These are phyloP conservation scores for Metarhizium sp. DNA, from an alignment of 2,329 filamentous ascomycete genomes.

Conservation along the genomic window DNA sequence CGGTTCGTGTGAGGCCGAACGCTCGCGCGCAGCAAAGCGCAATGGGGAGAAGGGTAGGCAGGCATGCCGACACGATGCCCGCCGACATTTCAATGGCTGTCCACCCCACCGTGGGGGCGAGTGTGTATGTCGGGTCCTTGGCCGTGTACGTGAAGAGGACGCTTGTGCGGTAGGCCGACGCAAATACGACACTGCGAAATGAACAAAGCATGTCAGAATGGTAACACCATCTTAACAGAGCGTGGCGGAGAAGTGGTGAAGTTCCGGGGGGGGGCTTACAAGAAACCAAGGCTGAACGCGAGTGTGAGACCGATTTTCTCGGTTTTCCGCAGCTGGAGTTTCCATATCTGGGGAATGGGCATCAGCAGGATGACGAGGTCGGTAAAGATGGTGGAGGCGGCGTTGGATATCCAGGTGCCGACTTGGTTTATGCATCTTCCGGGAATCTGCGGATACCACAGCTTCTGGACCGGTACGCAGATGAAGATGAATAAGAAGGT, in stretches of 20 bases:
- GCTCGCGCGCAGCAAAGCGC: conserved; percentile 26
- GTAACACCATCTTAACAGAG: no score
- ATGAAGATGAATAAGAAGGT: conserved; percentile 42
- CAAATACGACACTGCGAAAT: conserved; percentile 32
- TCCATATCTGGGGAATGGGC: conserved; percentile 36
- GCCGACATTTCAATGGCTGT: conserved; percentile 38
- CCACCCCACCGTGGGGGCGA: conserved; percentile 37
- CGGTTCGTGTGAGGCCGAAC: conserved; percentile 27
- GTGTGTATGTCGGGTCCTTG: conserved; percentile 34
- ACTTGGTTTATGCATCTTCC: conserved; percentile 40
- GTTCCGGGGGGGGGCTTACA: conserved; percentile 22
- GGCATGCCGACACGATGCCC: conserved; percentile 43
- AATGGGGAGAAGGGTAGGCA: conserved; percentile 41
- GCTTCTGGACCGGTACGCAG: conserved; percentile 38
- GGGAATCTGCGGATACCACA: conserved; percentile 35
- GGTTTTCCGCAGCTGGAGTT: conserved; percentile 27
- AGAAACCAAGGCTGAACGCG: conserved; percentile 35
- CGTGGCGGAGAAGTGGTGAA: not conserved
- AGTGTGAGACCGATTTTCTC: conserved; percentile 35
- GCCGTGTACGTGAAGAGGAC: conserved; percentile 34
- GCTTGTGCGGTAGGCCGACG: conserved; percentile 36
- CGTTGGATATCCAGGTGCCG: conserved; percentile 40
- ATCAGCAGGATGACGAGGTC: conserved; percentile 35
- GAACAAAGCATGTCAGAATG: not conserved
- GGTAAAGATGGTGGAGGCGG: conserved; percentile 35